A percentile compares a stretch with the other conserved stretches of the same genome.
Conservation (phyloP, 805 yeast species). For the Cyberlindnera meyerae region DNA sequence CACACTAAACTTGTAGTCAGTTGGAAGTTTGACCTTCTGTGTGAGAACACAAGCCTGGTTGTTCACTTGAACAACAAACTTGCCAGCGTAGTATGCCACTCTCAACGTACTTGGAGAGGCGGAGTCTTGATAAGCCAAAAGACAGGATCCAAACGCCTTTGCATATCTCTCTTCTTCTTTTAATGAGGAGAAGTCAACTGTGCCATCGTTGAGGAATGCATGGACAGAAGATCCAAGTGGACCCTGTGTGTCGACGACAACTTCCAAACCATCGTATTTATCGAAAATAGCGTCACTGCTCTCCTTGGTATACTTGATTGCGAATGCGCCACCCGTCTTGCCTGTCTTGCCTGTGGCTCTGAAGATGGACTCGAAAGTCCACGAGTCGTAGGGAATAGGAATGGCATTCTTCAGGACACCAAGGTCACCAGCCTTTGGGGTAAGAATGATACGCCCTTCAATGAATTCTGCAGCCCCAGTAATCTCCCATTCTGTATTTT, state of each 20-base stretch:
- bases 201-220: conserved; percentile 58
- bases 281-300: conserved; percentile 46
- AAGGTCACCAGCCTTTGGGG: conserved; percentile 35
- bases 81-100: conserved; percentile 48
- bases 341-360: conserved; percentile 55
- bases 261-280: conserved; percentile 57
- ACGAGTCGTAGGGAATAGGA: conserved; percentile 30
- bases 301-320: conserved; percentile 33
- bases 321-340: conserved; percentile 48
- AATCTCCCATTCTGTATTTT: conserved; percentile 34
- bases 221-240: conserved; percentile 46
- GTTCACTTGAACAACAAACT: conserved; percentile 65
- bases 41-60: conserved; percentile 69
- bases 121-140: conserved; percentile 57
- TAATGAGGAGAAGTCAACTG: conserved; percentile 28
- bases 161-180: conserved; percentile 25
- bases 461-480: conserved; percentile 36
- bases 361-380: conserved; percentile 59
- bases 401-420: conserved; percentile 46
- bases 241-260: conserved; percentile 50
- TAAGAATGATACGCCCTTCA: conserved; percentile 50
- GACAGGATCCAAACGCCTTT: conserved; percentile 49
- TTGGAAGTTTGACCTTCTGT: conserved; percentile 43
- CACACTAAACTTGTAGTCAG: conserved; percentile 45
- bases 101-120: conserved; percentile 69